phyloP scores from a whole-genome alignment of 768 basidiomycete genomes.

The Cytidiella melzeri region DNA sequence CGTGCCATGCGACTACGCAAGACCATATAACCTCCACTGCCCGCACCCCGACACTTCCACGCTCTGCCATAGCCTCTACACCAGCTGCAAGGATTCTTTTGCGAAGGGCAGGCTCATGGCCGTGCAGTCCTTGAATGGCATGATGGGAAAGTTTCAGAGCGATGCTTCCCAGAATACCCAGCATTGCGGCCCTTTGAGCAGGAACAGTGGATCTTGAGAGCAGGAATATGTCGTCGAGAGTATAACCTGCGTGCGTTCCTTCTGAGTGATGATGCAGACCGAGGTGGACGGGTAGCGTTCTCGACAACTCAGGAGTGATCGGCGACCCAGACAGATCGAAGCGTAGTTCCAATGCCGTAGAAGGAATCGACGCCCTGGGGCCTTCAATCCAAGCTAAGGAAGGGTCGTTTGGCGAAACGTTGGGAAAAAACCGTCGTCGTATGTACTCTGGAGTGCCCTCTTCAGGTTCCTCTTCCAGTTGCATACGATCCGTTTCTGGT shows the following conservation, averaged over 20 bases:
- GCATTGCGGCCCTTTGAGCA: constrained; percentile 78
- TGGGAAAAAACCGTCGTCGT: constrained; percentile 76
- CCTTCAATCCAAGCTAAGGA: constrained; percentile 74
- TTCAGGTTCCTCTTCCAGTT: constrained; percentile 25
- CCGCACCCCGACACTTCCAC: constrained; percentile 57
- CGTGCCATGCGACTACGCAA: constrained; percentile 63
- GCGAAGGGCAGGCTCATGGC: constrained; percentile 39
- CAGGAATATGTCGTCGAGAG: constrained; percentile 77
- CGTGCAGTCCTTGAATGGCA: constrained; percentile 28
- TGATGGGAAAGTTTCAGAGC: constrained; percentile 27
- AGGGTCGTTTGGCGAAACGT: constrained; percentile 60
- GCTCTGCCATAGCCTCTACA: constrained; percentile 57
- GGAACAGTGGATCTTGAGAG: constrained; percentile 77
- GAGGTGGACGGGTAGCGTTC: constrained; percentile 70
- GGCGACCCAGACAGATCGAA: constrained; percentile 67
- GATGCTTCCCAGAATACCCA: constrained; percentile 63
- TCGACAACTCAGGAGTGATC: constrained; percentile 49
- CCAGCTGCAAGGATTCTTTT: constrained; percentile 63
- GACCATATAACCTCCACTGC: constrained; percentile 74
- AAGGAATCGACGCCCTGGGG: constrained; percentile 18
- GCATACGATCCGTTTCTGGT: background rate
- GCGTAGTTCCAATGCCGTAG: constrained; percentile 35
- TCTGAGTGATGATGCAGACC: constrained; percentile 91
- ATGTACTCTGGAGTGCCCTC: constrained; percentile 83
- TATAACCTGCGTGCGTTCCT: constrained; percentile 77